A percentile compares a stretch with the other conserved stretches of the same genome.
phyloP scores from a whole-genome alignment of 768 basidiomycete genomes.

The Mycena olivaceomarginata region DNA sequence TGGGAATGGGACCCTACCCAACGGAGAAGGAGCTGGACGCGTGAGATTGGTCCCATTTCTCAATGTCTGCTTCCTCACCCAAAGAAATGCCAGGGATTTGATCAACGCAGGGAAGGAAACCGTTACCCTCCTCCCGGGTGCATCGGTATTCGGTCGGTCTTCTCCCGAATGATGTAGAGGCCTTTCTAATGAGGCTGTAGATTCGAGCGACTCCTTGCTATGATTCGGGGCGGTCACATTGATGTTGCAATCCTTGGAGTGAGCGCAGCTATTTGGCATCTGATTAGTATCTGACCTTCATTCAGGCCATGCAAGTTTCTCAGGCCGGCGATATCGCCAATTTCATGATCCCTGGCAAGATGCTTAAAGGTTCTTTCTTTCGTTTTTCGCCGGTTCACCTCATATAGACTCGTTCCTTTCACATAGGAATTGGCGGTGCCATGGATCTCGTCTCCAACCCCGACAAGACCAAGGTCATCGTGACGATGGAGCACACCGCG shows the following conservation, averaged over 20 bases:
- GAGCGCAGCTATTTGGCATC: constrained; percentile 52
- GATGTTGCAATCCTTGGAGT: constrained; percentile 96
- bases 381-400: constrained; percentile 9
- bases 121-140: constrained; percentile 93
- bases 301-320: constrained; percentile 96
- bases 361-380: constrained; percentile 79
- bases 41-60: constrained; percentile 64
- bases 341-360: constrained; percentile 98
- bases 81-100: constrained; percentile 75
- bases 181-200: constrained; percentile 56
- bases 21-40: constrained; percentile 87
- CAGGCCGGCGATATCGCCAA: constrained; percentile 96
- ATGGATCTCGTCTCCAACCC: constrained; percentile 99
- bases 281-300: constrained; percentile 13
- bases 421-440: constrained; percentile 92
- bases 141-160: constrained; percentile 88
- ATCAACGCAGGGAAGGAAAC: constrained; percentile 98
- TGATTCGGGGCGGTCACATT: constrained; percentile 98
- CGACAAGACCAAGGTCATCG: constrained; percentile 95
- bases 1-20: constrained; percentile 95
- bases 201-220: constrained; percentile 95
- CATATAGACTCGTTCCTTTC: constrained; percentile 32
- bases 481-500: constrained; percentile 92
- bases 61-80: constrained; percentile 8
- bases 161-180: constrained; percentile 8